Conservation (phyloP, 495 filamentous ascomycete species). For the Tuber aestivum region DNA sequence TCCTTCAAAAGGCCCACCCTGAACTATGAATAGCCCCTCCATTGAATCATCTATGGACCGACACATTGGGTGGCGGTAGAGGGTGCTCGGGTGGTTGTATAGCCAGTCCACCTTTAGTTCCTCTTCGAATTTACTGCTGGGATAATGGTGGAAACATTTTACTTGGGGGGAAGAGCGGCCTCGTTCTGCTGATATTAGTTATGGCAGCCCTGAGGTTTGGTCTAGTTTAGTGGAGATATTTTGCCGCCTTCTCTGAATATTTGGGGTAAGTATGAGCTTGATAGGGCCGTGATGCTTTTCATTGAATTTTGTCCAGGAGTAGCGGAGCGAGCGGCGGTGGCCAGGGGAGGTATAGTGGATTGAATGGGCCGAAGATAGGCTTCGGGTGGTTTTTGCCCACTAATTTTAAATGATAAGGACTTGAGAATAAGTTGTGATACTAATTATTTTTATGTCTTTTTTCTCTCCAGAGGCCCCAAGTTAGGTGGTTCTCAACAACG, state of each 20-base stretch:
- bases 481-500: background rate
- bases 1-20: background rate
- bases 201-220: background rate
- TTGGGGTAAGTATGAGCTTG: background rate
- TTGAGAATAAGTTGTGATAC: too few relatives aligned
- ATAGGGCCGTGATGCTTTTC: background rate
- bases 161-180: background rate
- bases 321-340: background rate
- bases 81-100: background rate
- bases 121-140: accelerated
- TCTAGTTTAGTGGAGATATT: background rate
- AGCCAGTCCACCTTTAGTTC: too few relatives aligned
- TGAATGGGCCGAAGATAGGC: background rate
- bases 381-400: background rate
- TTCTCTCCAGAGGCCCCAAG: background rate
- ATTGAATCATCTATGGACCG: accelerated
- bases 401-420: too few relatives aligned
- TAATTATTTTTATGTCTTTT: too few relatives aligned
- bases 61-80: background rate
- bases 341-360: background rate
- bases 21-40: background rate
- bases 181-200: background rate
- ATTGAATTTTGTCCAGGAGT: background rate
- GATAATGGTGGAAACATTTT: background rate
- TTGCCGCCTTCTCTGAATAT: background rate